Conservation (phyloP, 768 basidiomycete species). For the Suillus sp. region DNA sequence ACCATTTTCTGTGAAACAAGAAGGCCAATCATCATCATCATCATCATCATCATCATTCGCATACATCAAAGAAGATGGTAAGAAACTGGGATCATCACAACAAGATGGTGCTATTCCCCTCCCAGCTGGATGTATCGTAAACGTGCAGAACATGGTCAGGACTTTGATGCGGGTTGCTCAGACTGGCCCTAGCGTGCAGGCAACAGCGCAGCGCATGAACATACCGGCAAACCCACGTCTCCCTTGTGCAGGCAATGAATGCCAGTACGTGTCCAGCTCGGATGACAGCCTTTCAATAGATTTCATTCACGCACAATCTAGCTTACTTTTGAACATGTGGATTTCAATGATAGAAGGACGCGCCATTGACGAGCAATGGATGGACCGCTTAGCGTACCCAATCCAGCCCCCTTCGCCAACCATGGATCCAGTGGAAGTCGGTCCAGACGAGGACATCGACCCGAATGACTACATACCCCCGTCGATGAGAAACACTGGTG, state of each 20-base stretch:
- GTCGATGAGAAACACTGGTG: conserved; percentile 13
- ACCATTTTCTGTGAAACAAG: conserved; percentile 6
- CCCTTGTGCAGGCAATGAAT: conserved; percentile 56
- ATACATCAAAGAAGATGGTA: conserved; percentile 5
- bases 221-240: conserved; percentile 35
- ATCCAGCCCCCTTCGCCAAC: conserved; percentile 20
- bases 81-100: background rate
- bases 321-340: conserved; percentile 48
- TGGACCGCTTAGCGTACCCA: conserved; percentile 18
- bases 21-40: background rate
- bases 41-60: too few species aligned
- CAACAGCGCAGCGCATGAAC: conserved; percentile 37
- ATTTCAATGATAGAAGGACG: conserved; percentile 46
- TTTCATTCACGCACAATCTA: conserved; percentile 21
- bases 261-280: conserved; percentile 39
- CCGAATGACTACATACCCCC: conserved; percentile 21
- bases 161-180: conserved; percentile 40
- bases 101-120: conserved; percentile 4
- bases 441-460: conserved; percentile 9
- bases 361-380: conserved; percentile 49
- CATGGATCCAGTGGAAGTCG: conserved; percentile 5
- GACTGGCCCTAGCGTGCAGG: conserved; percentile 27
- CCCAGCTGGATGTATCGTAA: conserved; percentile 41
- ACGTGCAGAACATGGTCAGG: conserved; percentile 40
- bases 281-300: background rate